Conservation (phyloP, 495 filamentous ascomycete genomes). For the Oleoguttula mirabilis region DNA sequence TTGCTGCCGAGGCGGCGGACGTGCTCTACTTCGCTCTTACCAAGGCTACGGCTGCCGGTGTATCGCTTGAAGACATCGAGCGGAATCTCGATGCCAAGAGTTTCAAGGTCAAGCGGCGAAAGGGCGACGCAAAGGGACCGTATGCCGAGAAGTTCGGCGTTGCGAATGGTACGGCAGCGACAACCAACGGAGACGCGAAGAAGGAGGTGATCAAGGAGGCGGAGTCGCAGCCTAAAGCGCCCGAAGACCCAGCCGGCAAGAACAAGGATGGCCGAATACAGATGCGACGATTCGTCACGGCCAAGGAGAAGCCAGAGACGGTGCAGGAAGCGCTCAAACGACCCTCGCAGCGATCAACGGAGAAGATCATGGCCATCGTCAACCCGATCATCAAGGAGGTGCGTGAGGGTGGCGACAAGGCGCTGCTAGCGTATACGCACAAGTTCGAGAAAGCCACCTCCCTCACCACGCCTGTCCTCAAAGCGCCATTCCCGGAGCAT, state of each 20-base stretch:
- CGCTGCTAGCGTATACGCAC: conserved; percentile 81
- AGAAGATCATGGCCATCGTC: conserved; percentile 79
- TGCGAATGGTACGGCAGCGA: conserved; percentile 23
- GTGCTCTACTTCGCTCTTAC: conserved; percentile 91
- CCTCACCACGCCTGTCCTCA: conserved; percentile 74
- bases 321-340: conserved; percentile 64
- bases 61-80: conserved; percentile 77
- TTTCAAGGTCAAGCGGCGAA: conserved; percentile 79
- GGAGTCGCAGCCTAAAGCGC: conserved; percentile 32
- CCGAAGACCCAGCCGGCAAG: conserved; percentile 35
- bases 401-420: conserved; percentile 67
- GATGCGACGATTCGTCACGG: conserved; percentile 67
- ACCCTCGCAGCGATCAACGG: conserved; percentile 83
- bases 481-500: conserved; percentile 69
- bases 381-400: conserved; percentile 83
- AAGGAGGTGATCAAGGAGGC: conserved; percentile 33
- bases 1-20: conserved; percentile 90
- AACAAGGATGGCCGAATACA: conserved; percentile 51
- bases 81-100: conserved; percentile 87
- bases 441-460: conserved; percentile 94
- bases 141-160: conserved; percentile 76
- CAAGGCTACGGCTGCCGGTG: conserved; percentile 71
- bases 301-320: conserved; percentile 44
- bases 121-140: conserved; percentile 83
- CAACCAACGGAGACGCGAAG: conserved; percentile 5